These are phyloP conservation scores for Cunninghamia lanceolata DNA, from an alignment of 75 land plant genomes.

Conservation along the genomic window DNA sequence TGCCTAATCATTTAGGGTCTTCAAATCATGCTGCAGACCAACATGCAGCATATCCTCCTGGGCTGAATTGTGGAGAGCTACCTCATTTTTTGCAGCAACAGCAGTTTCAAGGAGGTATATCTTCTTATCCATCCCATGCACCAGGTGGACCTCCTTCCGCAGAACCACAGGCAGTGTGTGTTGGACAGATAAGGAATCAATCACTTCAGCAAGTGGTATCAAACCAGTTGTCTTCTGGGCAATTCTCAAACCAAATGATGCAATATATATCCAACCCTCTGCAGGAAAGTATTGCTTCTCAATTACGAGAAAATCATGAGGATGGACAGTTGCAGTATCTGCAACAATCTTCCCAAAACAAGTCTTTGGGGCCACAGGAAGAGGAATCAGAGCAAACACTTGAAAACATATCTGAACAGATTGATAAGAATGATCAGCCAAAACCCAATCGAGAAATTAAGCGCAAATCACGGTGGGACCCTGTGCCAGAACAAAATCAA, in stretches of 20 bases:
- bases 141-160: conserved; percentile 1
- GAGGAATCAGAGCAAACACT: background rate
- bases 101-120: conserved; percentile 2
- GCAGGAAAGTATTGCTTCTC: background rate
- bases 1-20: conserved; percentile 3
- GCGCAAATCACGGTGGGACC: conserved; percentile 13
- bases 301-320: conserved; percentile 1
- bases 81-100: conserved; percentile 6
- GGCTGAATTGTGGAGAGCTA: background rate
- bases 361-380: conserved; percentile 3
- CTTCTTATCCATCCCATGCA: conserved; percentile 8
- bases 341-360: background rate
- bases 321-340: background rate
- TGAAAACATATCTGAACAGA: background rate
- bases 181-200: conserved; percentile 4
- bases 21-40: background rate
- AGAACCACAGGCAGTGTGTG: background rate
- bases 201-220: conserved; percentile 6
- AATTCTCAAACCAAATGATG: background rate
- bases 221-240: background rate
- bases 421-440: background rate
- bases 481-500: conserved; percentile 1
- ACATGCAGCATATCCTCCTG: background rate
- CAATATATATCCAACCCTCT: conserved; percentile 7
- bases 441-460: background rate